A percentile compares a stretch with the other conserved stretches of the same genome.
Evolutionary conservation across 1,284 basidiomycete species (phyloP).

Genomic region (Golubevia pallescens): DNA sequence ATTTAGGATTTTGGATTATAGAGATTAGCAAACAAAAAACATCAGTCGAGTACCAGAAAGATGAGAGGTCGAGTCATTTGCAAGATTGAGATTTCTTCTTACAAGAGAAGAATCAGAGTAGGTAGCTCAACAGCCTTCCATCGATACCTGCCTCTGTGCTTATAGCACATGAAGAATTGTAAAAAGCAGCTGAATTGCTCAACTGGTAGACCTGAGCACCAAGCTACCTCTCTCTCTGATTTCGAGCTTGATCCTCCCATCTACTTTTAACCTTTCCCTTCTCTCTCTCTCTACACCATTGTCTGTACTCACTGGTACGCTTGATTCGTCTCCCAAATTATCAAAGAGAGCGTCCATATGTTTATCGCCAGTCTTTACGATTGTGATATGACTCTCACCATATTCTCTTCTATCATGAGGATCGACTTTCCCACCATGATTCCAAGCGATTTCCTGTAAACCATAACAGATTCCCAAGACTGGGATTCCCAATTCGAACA

Average conservation of each 20-base stretch:
- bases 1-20: no score
- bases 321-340: conserved; percentile 80
- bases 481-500: conserved; percentile 89
- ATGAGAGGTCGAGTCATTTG: no score
- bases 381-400: conserved; percentile 82
- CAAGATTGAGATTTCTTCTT: no score
- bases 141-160: no score
- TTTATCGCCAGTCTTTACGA: conserved; percentile 73
- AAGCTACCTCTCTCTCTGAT: no score
- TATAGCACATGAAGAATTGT: no score
- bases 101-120: no score
- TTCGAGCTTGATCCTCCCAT: not conserved
- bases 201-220: no score
- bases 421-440: conserved; percentile 83
- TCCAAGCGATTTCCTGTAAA: conserved; percentile 96
- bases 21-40: no score
- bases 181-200: no score
- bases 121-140: no score
- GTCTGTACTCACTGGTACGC: conserved; percentile 68
- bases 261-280: not conserved
- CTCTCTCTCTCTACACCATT: not conserved
- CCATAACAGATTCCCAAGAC: conserved; percentile 98
- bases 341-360: conserved; percentile 78
- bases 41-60: no score
- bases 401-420: conserved; percentile 94